Evolutionary conservation across 1,284 basidiomycete genomes (phyloP).

Genomic region (Taiwanofungus camphoratus): DNA sequence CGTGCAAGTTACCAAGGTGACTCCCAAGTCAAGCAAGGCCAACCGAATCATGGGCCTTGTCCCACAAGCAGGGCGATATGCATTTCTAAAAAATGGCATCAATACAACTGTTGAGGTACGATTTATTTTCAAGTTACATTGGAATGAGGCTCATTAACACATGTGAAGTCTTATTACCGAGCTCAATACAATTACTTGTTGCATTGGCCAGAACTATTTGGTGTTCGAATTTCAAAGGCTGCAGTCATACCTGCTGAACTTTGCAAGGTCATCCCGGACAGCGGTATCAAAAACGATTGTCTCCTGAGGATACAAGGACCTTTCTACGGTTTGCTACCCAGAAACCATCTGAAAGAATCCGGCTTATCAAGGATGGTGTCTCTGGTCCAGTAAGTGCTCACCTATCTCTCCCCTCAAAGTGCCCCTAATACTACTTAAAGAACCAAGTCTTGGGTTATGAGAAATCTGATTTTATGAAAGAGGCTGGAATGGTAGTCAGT

Average conservation of each 20-base stretch:
- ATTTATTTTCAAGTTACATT: not conserved
- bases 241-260: conserved; percentile 46
- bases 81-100: conserved; percentile 29
- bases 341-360: conserved; percentile 32
- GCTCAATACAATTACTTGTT: conserved; percentile 28
- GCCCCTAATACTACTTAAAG: not conserved
- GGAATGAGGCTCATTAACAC: too few relatives aligned
- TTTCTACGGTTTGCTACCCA: conserved; percentile 41
- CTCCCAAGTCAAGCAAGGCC: conserved; percentile 1
- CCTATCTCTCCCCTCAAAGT: not conserved
- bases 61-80: conserved; percentile 19
- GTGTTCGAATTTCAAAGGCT: conserved; percentile 29
- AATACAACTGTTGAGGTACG: conserved; percentile 31
- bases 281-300: conserved; percentile 40
- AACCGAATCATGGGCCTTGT: conserved; percentile 23
- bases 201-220: conserved; percentile 31
- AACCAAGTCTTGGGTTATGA: conserved; percentile 26
- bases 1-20: conserved; percentile 18
- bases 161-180: conserved; percentile 36
- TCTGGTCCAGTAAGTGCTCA: conserved; percentile 16
- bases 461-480: conserved; percentile 28
- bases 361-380: conserved; percentile 31
- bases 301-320: conserved; percentile 30
- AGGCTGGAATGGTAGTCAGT: conserved; percentile 27
- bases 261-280: conserved; percentile 42